Percentiles rank a stretch among this genome's conserved stretches.
Conservation (phyloP, 2,329 filamentous ascomycete species). For the Epichloe bromicola region DNA sequence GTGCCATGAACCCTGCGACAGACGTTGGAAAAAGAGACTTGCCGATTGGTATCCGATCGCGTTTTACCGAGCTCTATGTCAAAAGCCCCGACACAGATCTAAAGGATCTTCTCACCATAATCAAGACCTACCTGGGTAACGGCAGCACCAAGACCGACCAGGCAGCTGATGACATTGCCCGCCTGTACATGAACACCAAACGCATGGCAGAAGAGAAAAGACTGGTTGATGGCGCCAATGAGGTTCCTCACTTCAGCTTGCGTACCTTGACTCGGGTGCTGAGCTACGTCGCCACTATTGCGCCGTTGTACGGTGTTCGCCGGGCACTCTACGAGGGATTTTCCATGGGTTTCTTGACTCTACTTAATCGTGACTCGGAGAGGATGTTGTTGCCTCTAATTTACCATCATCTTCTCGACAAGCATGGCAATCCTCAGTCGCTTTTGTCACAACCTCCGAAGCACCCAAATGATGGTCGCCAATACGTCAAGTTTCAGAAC, state of each 20-base stretch:
- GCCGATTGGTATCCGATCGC: constrained; percentile 72
- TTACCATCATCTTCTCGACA: constrained; percentile 63
- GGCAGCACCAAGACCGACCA: constrained; percentile 59
- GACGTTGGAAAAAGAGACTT: constrained; percentile 94
- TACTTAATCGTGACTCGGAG: constrained; percentile 74
- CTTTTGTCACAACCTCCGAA: constrained; percentile 68
- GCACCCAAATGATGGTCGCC: constrained; percentile 59
- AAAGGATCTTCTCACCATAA: constrained; percentile 76
- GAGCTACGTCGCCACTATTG: constrained; percentile 75
- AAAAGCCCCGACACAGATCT: constrained; percentile 77
- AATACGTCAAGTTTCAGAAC: constrained; percentile 69
- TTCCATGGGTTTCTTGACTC: constrained; percentile 92
- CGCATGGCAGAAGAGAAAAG: constrained; percentile 66
- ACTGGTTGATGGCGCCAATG: constrained; percentile 80
- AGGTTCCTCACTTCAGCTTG: constrained; percentile 93
- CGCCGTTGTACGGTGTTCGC: constrained; percentile 70
- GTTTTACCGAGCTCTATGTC: constrained; percentile 94
- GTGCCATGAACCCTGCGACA: constrained; percentile 97
- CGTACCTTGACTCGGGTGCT: constrained; percentile 84
- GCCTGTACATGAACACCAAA: constrained; percentile 81
- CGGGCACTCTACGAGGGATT: constrained; percentile 89
- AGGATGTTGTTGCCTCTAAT: constrained; percentile 67
- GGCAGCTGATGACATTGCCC: constrained; percentile 67
- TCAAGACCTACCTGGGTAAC: constrained; percentile 73
- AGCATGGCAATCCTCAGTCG: constrained; percentile 51